Conservation (phyloP, 495 filamentous ascomycete species). For the Penicillium paradoxum region DNA sequence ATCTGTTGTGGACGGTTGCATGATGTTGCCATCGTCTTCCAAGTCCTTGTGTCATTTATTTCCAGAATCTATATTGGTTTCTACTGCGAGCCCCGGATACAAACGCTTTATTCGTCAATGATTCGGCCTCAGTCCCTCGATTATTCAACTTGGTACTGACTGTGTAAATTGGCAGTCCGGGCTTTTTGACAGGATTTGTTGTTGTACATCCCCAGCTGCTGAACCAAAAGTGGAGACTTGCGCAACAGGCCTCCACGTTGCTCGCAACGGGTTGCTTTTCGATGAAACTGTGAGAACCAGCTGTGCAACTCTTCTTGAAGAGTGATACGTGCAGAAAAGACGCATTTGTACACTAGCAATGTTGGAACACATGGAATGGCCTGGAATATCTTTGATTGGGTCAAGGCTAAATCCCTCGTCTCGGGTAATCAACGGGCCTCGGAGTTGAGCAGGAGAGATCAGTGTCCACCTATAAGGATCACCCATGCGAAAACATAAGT, state of each 20-base stretch:
- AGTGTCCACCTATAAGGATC: too few species aligned
- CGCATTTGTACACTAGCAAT: too few species aligned
- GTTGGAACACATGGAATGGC: too few species aligned
- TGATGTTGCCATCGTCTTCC: constrained; percentile 19
- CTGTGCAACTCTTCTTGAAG: too few species aligned
- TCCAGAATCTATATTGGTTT: constrained; percentile 29
- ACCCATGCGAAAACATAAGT: not conserved
- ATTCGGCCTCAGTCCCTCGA: constrained; percentile 13
- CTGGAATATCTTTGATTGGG: too few species aligned
- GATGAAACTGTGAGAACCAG: too few species aligned
- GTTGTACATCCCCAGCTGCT: constrained; percentile 37
- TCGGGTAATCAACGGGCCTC: too few species aligned
- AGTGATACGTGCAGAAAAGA: too few species aligned
- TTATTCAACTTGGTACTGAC: not conserved
- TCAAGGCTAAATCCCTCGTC: too few species aligned
- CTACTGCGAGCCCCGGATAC: constrained; percentile 19
- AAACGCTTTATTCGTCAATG: constrained; percentile 23
- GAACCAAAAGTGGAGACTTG: constrained; percentile 36
- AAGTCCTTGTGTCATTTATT: constrained; percentile 22
- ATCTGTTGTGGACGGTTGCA: constrained; percentile 27
- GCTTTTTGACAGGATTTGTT: constrained; percentile 34
- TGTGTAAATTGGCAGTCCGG: constrained; percentile 19
- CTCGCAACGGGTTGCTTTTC: too few species aligned
- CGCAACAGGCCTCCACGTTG: too few species aligned
- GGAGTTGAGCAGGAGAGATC: too few species aligned